Evolutionary conservation across 106 monocot genomes (phyloP), one percentile per base, ranked within the genome.

Genomic region (Amphibolis antarctica): DNA sequence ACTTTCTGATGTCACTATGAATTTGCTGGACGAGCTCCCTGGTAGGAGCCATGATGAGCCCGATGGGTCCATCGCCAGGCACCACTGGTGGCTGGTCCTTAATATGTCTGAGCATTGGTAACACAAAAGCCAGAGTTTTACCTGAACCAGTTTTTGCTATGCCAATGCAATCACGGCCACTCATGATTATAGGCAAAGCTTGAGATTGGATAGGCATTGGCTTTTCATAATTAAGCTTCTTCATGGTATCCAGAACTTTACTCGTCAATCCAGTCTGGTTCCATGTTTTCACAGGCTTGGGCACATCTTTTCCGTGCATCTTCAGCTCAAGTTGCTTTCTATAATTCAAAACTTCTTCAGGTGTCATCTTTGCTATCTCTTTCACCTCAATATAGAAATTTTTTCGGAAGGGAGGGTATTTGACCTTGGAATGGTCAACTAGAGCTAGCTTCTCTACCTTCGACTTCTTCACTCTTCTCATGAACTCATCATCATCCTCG

Each of bases 161-260:
- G 22, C 94, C 94, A 46, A 96, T 96, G 78, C 94, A 96, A 64
- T 96, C 94, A 28, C 94, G 76, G 0, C 94, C 94, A 47, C 86
- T 96, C 94, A 96, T 96, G 28, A 96, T 96, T 21, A 90, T 60
- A 15, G 94, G 94, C 21, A 96, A 45, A 4, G 94, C 89, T 64
- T 90, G 94, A 64, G 82, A 78, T 80, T 96, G 94, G 62, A 96
- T 96, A 10, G 94, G 64, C 94, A 96, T 96, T 18, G 94, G 94
- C 68, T 80, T 96, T 67, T 96, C 94, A 67, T 75, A 96, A 57
- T 74, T 78, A n/a, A 77, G 72, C 74, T 96, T 96, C 74, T 90
- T 96, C 27, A 96, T 83, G 0, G 70, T 86, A 28, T 96, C 94
- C 31, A 96, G 67, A 61, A 96, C 55, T 69, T 96, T 96, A 66